Conservation (phyloP, 208 protist species). For the Leishmania braziliensis region DNA sequence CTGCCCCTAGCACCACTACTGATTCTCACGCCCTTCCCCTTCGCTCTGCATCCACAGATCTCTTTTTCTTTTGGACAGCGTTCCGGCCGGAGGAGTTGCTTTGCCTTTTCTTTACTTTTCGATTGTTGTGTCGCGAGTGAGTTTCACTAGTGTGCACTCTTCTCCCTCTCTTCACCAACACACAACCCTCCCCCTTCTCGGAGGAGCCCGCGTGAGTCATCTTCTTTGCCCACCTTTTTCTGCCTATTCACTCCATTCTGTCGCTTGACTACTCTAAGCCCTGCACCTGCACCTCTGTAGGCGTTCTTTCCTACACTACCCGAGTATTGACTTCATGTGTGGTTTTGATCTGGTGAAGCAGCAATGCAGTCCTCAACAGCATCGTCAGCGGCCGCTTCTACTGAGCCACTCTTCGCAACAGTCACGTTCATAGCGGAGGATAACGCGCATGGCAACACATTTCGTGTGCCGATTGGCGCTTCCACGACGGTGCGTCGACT, state of each 20-base stretch:
- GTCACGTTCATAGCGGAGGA: slow-evolving; percentile 66
- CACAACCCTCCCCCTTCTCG: not conserved
- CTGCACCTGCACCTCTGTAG: not conserved
- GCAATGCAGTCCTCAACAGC: slow-evolving; percentile 3
- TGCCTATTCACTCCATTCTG: not conserved
- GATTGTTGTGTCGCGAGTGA: not conserved
- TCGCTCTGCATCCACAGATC: not conserved
- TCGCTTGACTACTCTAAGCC: not conserved
- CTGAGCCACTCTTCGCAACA: slow-evolving; percentile 76
- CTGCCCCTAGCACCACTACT: not conserved
- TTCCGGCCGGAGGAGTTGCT: not conserved
- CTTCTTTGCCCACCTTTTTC: not conserved
- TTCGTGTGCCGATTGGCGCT: slow-evolving; percentile 75
- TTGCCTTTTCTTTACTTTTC: not conserved
- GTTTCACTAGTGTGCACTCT: not conserved
- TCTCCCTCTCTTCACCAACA: not conserved
- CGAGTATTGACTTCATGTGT: not conserved
- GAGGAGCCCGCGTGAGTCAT: not conserved
- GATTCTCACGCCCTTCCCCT: not conserved
- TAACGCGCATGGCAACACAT: slow-evolving; percentile 37
- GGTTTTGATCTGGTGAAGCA: not conserved
- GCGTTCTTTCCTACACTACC: not conserved
- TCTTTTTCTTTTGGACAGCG: not conserved
- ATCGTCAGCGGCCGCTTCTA: not conserved
- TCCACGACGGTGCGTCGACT: slow-evolving; percentile 75